phyloP scores from a whole-genome alignment of 768 basidiomycete genomes.

The Hortiboletus campestris region DNA sequence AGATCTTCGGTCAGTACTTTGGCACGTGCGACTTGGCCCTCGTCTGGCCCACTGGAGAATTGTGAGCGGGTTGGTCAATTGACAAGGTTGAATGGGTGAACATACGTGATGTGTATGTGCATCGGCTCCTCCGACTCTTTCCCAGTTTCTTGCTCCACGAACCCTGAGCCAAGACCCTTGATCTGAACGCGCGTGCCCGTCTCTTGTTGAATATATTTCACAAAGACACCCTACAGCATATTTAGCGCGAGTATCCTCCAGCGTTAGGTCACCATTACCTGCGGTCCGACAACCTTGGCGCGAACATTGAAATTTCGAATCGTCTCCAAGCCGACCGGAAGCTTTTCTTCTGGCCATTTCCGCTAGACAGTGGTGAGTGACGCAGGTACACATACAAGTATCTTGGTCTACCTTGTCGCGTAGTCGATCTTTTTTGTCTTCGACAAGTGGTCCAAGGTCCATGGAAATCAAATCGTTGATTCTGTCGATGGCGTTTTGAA shows the following conservation, averaged over 20 bases:
- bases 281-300: slow-evolving; percentile 96
- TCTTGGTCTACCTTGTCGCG: slow-evolving; percentile 56
- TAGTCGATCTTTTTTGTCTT: slow-evolving; percentile 68
- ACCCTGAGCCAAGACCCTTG: slow-evolving; percentile 92
- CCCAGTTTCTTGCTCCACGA: slow-evolving; percentile 89
- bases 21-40: slow-evolving; percentile 81
- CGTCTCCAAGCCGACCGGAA: slow-evolving; percentile 84
- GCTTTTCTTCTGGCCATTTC: slow-evolving; percentile 98
- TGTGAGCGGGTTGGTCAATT: slow-evolving; percentile 13
- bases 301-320: slow-evolving; percentile 97
- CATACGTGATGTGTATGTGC: slow-evolving; percentile 89
- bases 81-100: slow-evolving; percentile 18
- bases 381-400: not conserved
- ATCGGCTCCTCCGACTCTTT: slow-evolving; percentile 86
- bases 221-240: slow-evolving; percentile 72
- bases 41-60: slow-evolving; percentile 65
- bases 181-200: slow-evolving; percentile 96
- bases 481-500: slow-evolving; percentile 67
- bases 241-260: not conserved
- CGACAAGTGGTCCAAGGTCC: slow-evolving; percentile 79
- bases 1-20: slow-evolving; percentile 88
- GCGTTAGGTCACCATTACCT: slow-evolving; percentile 45
- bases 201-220: slow-evolving; percentile 97
- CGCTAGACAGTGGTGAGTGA: slow-evolving; percentile 45
- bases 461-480: slow-evolving; percentile 69